phyloP scores from a whole-genome alignment of 2,329 filamentous ascomycete genomes.

The Penicillium sp. region DNA sequence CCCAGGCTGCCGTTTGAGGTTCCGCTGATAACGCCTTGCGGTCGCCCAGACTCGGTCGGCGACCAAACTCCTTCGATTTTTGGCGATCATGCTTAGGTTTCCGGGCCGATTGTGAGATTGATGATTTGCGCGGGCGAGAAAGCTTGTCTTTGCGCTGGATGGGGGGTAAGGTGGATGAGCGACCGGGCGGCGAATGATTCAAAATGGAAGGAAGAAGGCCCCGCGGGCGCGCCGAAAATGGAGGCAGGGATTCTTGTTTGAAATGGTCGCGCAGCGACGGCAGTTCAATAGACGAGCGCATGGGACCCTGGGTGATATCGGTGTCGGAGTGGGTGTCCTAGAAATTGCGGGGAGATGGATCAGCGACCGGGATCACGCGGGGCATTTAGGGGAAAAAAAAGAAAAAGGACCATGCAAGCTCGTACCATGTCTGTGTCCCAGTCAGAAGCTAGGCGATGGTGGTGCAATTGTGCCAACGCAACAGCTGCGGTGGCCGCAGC shows the following conservation, averaged over 20 bases:
- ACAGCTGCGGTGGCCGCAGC: constrained; percentile 76
- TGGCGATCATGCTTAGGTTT: constrained; percentile 78
- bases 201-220: constrained; percentile 82
- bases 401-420: constrained; percentile 37
- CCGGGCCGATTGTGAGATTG: constrained; percentile 74
- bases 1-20: constrained; percentile 68
- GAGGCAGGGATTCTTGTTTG: constrained; percentile 71
- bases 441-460: constrained; percentile 71
- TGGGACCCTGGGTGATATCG: constrained; percentile 63
- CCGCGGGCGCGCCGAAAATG: constrained; percentile 62
- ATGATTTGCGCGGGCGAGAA: constrained; percentile 77
- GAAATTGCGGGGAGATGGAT: constrained; percentile 20
- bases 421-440: constrained; percentile 77
- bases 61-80: constrained; percentile 71
- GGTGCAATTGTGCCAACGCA: constrained; percentile 80
- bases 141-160: constrained; percentile 71
- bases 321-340: constrained; percentile 72
- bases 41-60: constrained; percentile 70
- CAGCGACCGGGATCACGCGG: constrained; percentile 14
- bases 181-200: constrained; percentile 73
- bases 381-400: constrained; percentile 5
- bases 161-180: constrained; percentile 84
- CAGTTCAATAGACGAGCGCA: constrained; percentile 67
- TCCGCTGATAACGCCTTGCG: constrained; percentile 86
- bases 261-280: constrained; percentile 67